Percentiles rank a stretch among this genome's conserved stretches.
Conservation (phyloP, 2,329 filamentous ascomycete genomes). For the Lecanicillium sp. region DNA sequence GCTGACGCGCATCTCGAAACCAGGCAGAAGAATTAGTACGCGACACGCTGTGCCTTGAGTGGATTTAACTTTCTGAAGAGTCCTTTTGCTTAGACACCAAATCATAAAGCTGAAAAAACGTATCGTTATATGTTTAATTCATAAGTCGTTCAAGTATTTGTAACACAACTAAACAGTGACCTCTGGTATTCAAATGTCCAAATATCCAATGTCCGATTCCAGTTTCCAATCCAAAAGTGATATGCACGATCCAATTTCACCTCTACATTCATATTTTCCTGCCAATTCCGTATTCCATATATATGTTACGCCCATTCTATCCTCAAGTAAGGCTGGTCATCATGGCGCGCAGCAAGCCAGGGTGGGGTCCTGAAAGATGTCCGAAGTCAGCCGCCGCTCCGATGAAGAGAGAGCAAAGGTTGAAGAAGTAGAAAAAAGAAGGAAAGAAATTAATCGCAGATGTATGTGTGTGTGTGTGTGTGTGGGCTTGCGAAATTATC, state of each 20-base stretch:
- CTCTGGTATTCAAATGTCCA: slow-evolving; percentile 3
- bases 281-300: neutral
- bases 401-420: slow-evolving; percentile 12
- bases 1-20: neutral
- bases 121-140: neutral
- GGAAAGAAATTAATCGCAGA: slow-evolving; percentile 17
- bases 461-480: neutral
- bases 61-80: neutral
- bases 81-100: neutral
- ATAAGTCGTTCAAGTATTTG: slow-evolving; percentile 7
- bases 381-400: slow-evolving; percentile 27
- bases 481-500: slow-evolving; percentile 43
- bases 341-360: slow-evolving; percentile 62
- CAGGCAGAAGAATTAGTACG: no score
- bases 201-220: no score
- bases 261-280: neutral
- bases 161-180: neutral
- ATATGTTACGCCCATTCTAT: neutral
- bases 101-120: neutral
- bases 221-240: neutral
- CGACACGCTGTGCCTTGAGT: no score
- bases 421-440: slow-evolving; percentile 14
- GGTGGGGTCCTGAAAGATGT: slow-evolving; percentile 50
- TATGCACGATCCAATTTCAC: neutral
- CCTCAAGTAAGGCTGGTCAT: slow-evolving; percentile 60